phyloP scores from a whole-genome alignment of 257 asterid species.

The Pogostemon cablin region DNA sequence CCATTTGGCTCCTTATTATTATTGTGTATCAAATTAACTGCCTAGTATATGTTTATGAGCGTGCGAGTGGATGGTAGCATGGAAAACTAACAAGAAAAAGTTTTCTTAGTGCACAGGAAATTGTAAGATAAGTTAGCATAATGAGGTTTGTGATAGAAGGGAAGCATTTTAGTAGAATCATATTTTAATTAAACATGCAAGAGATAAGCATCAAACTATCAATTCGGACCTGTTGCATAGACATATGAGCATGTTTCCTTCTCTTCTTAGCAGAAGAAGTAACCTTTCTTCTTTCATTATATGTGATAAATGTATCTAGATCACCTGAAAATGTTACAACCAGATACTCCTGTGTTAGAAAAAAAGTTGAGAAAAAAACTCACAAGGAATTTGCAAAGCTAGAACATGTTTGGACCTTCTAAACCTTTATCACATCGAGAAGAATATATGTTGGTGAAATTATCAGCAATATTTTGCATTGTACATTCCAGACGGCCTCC shows the following conservation, averaged over 20 bases:
- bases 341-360: conserved; percentile 28
- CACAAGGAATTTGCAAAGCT: conserved; percentile 18
- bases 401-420: conserved; percentile 52
- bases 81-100: conserved; percentile 26
- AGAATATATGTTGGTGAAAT: conserved; percentile 59
- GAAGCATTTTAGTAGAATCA: conserved; percentile 26
- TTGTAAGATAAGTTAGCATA: conserved; percentile 26
- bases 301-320: conserved; percentile 88
- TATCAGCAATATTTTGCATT: conserved; percentile 98
- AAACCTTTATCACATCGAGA: conserved; percentile 70
- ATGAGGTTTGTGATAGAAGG: conserved; percentile 20
- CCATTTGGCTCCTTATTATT: too few relatives aligned
- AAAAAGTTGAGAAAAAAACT: conserved; percentile 19
- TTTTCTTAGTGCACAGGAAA: conserved; percentile 22
- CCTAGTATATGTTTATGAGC: neutral
- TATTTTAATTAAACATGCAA: conserved; percentile 24
- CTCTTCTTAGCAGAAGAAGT: conserved; percentile 97
- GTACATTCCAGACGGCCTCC: conserved; percentile 99
- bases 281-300: conserved; percentile 88
- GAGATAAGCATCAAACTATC: conserved; percentile 26
- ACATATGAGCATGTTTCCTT: conserved; percentile 62
- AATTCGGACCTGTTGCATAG: conserved; percentile 82
- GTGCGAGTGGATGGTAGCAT: neutral
- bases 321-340: conserved; percentile 53
- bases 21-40: neutral